Evolutionary conservation across 192 early-diverging fungal species (phyloP).

Genomic region (Backusella sp.): DNA sequence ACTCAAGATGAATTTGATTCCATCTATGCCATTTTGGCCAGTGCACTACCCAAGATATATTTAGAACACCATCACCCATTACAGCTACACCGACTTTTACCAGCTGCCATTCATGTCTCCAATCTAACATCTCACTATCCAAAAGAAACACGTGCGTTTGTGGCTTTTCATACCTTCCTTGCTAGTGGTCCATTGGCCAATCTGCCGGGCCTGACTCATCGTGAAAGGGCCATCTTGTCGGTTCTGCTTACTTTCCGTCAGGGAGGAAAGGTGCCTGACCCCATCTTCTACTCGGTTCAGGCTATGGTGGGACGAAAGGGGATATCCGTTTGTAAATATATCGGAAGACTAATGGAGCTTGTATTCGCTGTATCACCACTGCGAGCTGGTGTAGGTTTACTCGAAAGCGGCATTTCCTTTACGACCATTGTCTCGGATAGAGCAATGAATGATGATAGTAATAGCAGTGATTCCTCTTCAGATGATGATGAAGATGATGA

Average conservation of each 20-base stretch:
- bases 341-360: constrained; percentile 39
- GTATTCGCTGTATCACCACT: constrained; percentile 33
- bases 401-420: constrained; percentile 16
- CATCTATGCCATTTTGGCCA: constrained; percentile 22
- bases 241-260: constrained; percentile 47
- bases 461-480: neutral
- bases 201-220: constrained; percentile 48
- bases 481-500: neutral
- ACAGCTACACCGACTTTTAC: constrained; percentile 42
- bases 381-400: constrained; percentile 18
- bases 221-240: constrained; percentile 50
- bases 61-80: constrained; percentile 23
- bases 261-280: constrained; percentile 46
- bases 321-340: constrained; percentile 39
- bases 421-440: neutral
- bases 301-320: constrained; percentile 38
- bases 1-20: constrained; percentile 27
- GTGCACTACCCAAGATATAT: constrained; percentile 30
- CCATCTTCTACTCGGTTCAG: constrained; percentile 40
- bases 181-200: constrained; percentile 50
- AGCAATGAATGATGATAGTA: neutral
- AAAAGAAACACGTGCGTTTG: constrained; percentile 50
- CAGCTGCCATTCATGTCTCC: constrained; percentile 43
- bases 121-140: constrained; percentile 48
- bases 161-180: constrained; percentile 46